Evolutionary conservation across 169 alveolate species (phyloP).

Genomic region (Plasmodium chabaudi): DNA sequence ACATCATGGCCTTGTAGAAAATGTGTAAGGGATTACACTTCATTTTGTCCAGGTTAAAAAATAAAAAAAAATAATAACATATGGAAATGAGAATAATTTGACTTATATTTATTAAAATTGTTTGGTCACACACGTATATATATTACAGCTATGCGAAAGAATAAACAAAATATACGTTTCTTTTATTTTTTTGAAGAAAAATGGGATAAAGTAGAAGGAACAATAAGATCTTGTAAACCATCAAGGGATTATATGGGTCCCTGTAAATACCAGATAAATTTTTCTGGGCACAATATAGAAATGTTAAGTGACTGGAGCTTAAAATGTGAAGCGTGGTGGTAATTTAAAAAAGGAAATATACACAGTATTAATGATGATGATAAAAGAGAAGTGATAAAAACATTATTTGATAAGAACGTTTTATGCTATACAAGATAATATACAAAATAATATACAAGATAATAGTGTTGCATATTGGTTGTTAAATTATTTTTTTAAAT

Average conservation of each 20-base stretch:
- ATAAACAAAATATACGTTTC: not conserved
- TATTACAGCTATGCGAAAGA: not conserved
- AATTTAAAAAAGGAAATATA: not conserved
- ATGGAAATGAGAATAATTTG: constrained; percentile 59
- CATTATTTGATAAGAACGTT: not conserved
- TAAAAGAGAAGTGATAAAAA: not conserved
- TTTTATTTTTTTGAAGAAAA: constrained; percentile 34
- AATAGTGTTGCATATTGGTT: not conserved
- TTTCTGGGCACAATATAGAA: constrained; percentile 52
- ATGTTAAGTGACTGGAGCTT: constrained; percentile 75
- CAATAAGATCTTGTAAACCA: constrained; percentile 66
- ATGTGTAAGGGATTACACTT: constrained; percentile 81
- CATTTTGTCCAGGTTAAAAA: constrained; percentile 82
- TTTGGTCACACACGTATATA: not conserved
- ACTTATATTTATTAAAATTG: constrained; percentile 43
- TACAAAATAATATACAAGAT: not conserved
- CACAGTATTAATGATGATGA: too few relatives aligned
- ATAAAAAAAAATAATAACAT: constrained; percentile 32
- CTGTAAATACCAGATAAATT: constrained; percentile 43
- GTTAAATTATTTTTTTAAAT: not conserved
- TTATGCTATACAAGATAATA: not conserved
- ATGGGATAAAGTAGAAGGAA: constrained; percentile 54
- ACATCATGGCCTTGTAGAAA: constrained; percentile 85
- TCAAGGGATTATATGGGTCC: constrained; percentile 51
- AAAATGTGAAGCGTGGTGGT: constrained; percentile 77